These are phyloP conservation scores for Pseudocercospora cruenta DNA, from an alignment of 2,329 filamentous ascomycete species.

Conservation along the genomic window DNA sequence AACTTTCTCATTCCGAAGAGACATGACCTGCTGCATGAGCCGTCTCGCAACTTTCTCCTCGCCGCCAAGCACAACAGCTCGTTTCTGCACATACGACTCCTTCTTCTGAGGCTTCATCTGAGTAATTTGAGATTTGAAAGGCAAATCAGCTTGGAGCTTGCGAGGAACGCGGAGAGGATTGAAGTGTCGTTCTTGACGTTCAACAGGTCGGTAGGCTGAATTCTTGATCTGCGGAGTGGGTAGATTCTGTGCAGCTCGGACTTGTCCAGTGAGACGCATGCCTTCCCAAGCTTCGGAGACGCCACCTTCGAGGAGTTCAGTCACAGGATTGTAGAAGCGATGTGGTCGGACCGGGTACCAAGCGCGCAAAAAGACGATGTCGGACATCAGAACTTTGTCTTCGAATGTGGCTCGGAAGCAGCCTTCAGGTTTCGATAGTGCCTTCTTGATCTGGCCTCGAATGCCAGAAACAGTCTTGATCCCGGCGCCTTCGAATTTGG, in stretches of 20 bases:
- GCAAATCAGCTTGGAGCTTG: slow-evolving; percentile 78
- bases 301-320: slow-evolving; percentile 75
- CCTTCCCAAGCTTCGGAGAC: slow-evolving; percentile 68
- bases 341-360: slow-evolving; percentile 97
- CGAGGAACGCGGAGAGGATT: slow-evolving; percentile 73
- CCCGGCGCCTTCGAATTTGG: slow-evolving; percentile 95
- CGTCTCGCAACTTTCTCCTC: slow-evolving; percentile 89
- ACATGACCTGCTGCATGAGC: slow-evolving; percentile 90
- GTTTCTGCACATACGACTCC: slow-evolving; percentile 90
- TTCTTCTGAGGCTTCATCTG: slow-evolving; percentile 78
- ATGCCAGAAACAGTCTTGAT: slow-evolving; percentile 97
- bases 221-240: slow-evolving; percentile 80
- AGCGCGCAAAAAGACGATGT: slow-evolving; percentile 92
- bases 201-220: slow-evolving; percentile 75
- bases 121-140: slow-evolving; percentile 89
- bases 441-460: slow-evolving; percentile 94
- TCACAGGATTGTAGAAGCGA: slow-evolving; percentile 95
- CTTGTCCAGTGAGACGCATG: slow-evolving; percentile 92
- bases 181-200: slow-evolving; percentile 55
- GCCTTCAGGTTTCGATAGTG: slow-evolving; percentile 88
- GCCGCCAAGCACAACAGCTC: slow-evolving; percentile 77
- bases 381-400: slow-evolving; percentile 95
- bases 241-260: slow-evolving; percentile 75
- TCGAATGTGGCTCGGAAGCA: slow-evolving; percentile 97
- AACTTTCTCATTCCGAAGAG: slow-evolving; percentile 85